Evolutionary conservation across 305 asterid species (phyloP).

Genomic region (Fraxinus dipetala): DNA sequence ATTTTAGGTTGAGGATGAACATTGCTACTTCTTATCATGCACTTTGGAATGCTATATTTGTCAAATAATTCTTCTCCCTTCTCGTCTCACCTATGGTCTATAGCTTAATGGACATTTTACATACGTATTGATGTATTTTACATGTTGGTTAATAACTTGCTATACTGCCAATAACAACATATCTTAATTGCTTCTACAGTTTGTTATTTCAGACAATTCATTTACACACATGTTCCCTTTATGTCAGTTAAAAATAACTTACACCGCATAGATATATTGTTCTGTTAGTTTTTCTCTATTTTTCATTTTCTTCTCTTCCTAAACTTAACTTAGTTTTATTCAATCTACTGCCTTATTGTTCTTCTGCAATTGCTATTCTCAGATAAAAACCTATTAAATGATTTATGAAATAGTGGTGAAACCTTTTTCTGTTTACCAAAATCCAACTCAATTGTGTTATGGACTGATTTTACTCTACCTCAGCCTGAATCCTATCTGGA

Average conservation of each 20-base stretch:
- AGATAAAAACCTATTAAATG: not conserved
- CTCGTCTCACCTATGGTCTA: not conserved
- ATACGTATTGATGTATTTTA: not conserved
- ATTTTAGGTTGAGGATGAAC: not conserved
- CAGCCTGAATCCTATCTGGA: not conserved
- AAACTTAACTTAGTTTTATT: not conserved
- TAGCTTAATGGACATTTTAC: not conserved
- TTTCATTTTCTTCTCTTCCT: not conserved
- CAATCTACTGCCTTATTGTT: not conserved
- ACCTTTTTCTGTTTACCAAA: not conserved
- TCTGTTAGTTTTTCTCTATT: not conserved
- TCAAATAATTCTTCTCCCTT: not conserved
- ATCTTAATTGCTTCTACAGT: not conserved
- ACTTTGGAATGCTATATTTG: not conserved
- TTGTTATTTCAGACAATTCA: not conserved
- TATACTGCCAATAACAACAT: not conserved
- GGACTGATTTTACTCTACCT: not conserved
- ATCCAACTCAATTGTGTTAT: not conserved
- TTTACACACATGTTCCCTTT: not conserved
- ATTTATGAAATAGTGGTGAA: not conserved
- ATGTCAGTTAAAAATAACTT: not conserved
- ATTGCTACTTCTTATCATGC: not conserved
- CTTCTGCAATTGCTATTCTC: not conserved
- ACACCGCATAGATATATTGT: not conserved
- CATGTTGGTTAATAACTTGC: not conserved